A percentile compares a stretch with the other conserved stretches of the same genome.
Evolutionary conservation across 306 rosid genomes (phyloP).

Genomic region (Gillenia trifoliata): DNA sequence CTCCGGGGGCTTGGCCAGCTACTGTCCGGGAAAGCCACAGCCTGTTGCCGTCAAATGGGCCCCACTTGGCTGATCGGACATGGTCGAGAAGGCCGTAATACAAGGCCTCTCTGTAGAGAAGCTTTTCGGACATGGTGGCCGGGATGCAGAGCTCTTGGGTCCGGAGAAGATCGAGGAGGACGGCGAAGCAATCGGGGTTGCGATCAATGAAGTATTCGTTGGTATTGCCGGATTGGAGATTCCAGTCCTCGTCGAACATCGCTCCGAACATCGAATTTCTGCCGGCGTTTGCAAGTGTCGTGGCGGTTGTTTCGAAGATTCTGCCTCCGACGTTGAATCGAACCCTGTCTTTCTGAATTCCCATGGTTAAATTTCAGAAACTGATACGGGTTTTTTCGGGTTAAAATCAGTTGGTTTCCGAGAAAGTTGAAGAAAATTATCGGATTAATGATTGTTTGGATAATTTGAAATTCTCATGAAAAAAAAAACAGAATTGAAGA

Average conservation of each 20-base stretch:
- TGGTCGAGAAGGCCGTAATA: slow-evolving; percentile 72
- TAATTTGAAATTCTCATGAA: neutral
- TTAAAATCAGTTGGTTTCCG: slow-evolving; percentile 10
- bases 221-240: slow-evolving; percentile 22
- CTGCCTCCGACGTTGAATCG: slow-evolving; percentile 92
- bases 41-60: slow-evolving; percentile 77
- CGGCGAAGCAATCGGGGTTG: slow-evolving; percentile 76
- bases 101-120: slow-evolving; percentile 73
- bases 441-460: neutral
- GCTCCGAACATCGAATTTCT: slow-evolving; percentile 84
- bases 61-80: slow-evolving; percentile 79
- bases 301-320: slow-evolving; percentile 75
- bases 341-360: slow-evolving; percentile 56
- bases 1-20: slow-evolving; percentile 84
- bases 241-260: slow-evolving; percentile 80
- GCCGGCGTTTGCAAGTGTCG: slow-evolving; percentile 92
- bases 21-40: slow-evolving; percentile 45
- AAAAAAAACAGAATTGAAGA: neutral
- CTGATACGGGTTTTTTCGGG: slow-evolving; percentile 30
- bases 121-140: slow-evolving; percentile 55
- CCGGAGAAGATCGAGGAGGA: slow-evolving; percentile 85
- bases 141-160: slow-evolving; percentile 60
- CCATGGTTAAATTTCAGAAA: slow-evolving; percentile 47
- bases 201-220: slow-evolving; percentile 79
- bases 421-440: neutral